Percentiles rank a stretch among this genome's conserved stretches.
These are phyloP conservation scores for Psilocybe cubensis DNA, from an alignment of 768 basidiomycete species.

Conservation along the genomic window DNA sequence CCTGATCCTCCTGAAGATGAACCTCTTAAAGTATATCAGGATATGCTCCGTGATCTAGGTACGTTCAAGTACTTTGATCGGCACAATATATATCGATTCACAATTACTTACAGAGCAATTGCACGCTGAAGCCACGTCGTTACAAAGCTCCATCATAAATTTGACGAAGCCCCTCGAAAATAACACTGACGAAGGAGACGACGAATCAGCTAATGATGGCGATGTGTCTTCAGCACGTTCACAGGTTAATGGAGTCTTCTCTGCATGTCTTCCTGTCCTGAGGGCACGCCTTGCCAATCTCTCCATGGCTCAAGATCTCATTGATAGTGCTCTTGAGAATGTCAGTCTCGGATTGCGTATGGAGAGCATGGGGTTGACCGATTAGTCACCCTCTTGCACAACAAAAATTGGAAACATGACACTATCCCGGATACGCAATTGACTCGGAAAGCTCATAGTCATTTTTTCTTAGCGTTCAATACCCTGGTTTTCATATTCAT, in stretches of 20 bases:
- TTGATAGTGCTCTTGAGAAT: constrained; percentile 55
- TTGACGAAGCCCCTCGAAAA: constrained; percentile 18
- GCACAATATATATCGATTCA: constrained; percentile 2
- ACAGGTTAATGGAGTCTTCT: constrained; percentile 45
- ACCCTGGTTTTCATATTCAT: too few species aligned
- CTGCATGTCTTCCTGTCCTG: constrained; percentile 51
- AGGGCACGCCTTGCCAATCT: constrained; percentile 50
- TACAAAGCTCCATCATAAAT: constrained; percentile 30
- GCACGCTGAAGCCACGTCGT: constrained; percentile 27
- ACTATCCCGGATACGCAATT: too few species aligned
- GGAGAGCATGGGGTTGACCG: constrained; percentile 46
- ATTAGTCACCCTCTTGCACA: constrained; percentile 3
- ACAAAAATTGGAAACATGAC: too few species aligned
- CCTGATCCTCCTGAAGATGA: constrained; percentile 37
- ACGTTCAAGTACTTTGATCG: constrained; percentile 8
- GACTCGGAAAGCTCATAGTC: too few species aligned
- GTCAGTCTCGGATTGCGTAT: constrained; percentile 47
- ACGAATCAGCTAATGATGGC: neutral
- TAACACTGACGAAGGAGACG: neutral
- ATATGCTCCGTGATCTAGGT: constrained; percentile 48
- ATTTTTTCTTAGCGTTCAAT: too few species aligned
- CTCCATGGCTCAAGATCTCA: constrained; percentile 49
- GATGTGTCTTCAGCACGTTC: constrained; percentile 33
- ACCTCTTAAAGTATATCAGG: constrained; percentile 43
- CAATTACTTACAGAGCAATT: constrained; percentile 24